These are phyloP conservation scores for Candida adriatica DNA, from an alignment of 805 yeast species.

Conservation along the genomic window DNA sequence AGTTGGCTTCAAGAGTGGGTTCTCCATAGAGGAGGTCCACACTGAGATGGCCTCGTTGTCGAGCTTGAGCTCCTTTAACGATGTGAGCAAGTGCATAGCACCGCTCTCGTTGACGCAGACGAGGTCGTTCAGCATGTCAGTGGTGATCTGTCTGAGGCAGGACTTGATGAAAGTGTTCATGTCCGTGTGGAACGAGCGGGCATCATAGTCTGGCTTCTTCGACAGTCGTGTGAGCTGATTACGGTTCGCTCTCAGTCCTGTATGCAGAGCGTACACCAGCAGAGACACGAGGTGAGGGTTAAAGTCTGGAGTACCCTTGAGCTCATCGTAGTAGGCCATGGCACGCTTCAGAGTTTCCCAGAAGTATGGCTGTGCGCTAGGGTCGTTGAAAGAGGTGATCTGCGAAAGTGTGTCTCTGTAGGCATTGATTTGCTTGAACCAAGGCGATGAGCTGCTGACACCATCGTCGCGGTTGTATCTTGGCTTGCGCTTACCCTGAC, in stretches of 20 bases:
- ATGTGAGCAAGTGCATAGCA: slow-evolving; percentile 49
- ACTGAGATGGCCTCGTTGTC: slow-evolving; percentile 58
- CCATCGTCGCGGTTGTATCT: slow-evolving; percentile 20
- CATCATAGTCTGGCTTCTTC: slow-evolving; percentile 55
- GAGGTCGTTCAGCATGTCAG: slow-evolving; percentile 39
- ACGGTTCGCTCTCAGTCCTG: slow-evolving; percentile 50
- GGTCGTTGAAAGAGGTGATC: slow-evolving; percentile 26
- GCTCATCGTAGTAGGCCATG: slow-evolving; percentile 42
- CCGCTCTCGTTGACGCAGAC: slow-evolving; percentile 45
- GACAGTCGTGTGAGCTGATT: slow-evolving; percentile 46
- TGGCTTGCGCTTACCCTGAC: slow-evolving; percentile 9
- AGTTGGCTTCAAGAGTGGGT: slow-evolving; percentile 31
- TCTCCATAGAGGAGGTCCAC: slow-evolving; percentile 61
- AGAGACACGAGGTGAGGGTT: slow-evolving; percentile 40
- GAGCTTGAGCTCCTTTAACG: slow-evolving; percentile 53
- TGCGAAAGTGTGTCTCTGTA: slow-evolving; percentile 43
- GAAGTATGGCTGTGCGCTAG: slow-evolving; percentile 38
- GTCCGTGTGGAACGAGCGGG: slow-evolving; percentile 48
- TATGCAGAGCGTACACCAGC: slow-evolving; percentile 44
- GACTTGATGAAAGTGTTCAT: slow-evolving; percentile 43
- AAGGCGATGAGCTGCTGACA: slow-evolving; percentile 31
- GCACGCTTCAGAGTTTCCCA: slow-evolving; percentile 48
- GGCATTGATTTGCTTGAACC: slow-evolving; percentile 42
- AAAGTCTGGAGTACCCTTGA: slow-evolving; percentile 41
- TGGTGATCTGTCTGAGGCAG: slow-evolving; percentile 45